Conservation (phyloP, 805 yeast species). For the Candida xiaguanensis region DNA sequence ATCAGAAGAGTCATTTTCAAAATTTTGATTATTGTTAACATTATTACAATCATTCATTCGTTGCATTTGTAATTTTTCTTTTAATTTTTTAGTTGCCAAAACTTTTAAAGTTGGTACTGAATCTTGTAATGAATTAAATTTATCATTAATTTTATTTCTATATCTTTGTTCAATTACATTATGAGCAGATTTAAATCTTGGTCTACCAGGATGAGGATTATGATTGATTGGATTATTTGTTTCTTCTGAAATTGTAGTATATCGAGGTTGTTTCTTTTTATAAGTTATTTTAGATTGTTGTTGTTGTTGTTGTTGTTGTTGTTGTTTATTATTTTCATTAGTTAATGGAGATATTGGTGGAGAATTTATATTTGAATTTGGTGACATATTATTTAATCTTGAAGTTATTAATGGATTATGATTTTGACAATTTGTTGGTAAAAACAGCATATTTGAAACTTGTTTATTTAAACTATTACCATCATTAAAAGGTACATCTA, state of each 20-base stretch:
- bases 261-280: background rate
- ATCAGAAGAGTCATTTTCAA: slow-evolving; percentile 12
- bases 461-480: background rate
- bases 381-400: background rate
- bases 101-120: slow-evolving; percentile 37
- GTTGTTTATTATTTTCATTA: background rate
- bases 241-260: background rate
- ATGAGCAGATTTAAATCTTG: slow-evolving; percentile 32
- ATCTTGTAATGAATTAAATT: slow-evolving; percentile 35
- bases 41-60: slow-evolving; percentile 8
- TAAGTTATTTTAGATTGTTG: background rate
- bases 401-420: background rate
- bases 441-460: slow-evolving; percentile 5
- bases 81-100: slow-evolving; percentile 21
- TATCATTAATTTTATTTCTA: slow-evolving; percentile 40
- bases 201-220: slow-evolving; percentile 12
- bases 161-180: slow-evolving; percentile 42
- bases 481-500: slow-evolving; percentile 1
- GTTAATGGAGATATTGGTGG: slow-evolving; percentile 7
- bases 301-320: too few species aligned
- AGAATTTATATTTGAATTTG: slow-evolving; percentile 2
- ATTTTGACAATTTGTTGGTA: background rate
- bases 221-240: slow-evolving; percentile 2
- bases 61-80: slow-evolving; percentile 11
- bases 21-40: slow-evolving; percentile 11